Conservation (phyloP, 257 asterid species). For the Lycium ferocissimum region DNA sequence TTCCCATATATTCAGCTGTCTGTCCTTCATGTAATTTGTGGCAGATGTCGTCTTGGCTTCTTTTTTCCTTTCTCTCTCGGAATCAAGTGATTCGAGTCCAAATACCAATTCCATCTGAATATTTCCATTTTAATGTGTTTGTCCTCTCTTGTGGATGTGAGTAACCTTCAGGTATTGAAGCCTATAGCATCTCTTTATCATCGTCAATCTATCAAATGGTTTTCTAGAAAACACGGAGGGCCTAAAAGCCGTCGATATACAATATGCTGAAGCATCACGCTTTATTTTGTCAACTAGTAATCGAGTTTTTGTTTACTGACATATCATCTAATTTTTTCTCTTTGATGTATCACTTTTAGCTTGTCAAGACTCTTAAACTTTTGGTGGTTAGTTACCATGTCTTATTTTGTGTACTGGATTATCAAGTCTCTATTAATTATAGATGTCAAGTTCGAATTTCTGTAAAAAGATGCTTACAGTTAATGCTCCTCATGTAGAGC, state of each 20-base stretch:
- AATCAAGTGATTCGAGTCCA: conserved; percentile 8
- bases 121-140: conserved; percentile 2
- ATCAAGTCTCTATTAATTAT: conserved; percentile 19
- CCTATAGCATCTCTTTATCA: background rate
- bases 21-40: background rate
- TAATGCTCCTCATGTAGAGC: conserved; percentile 54
- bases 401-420: conserved; percentile 12
- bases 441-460: conserved; percentile 18
- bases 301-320: conserved; percentile 8
- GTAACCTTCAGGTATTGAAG: conserved; percentile 7
- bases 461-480: conserved; percentile 20
- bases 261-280: conserved; percentile 4
- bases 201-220: background rate
- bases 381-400: conserved; percentile 3
- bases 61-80: background rate
- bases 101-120: conserved; percentile 20
- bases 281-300: background rate
- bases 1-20: background rate
- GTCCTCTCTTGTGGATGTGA: background rate
- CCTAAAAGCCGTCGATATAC: background rate
- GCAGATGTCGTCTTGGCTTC: background rate
- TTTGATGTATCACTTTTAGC: background rate
- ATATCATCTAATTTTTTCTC: conserved; percentile 8
- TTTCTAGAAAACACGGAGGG: background rate
- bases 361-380: background rate